Base-by-base conservation (phyloP, 345 rosid species). In the Mangifera indica region DNA sequence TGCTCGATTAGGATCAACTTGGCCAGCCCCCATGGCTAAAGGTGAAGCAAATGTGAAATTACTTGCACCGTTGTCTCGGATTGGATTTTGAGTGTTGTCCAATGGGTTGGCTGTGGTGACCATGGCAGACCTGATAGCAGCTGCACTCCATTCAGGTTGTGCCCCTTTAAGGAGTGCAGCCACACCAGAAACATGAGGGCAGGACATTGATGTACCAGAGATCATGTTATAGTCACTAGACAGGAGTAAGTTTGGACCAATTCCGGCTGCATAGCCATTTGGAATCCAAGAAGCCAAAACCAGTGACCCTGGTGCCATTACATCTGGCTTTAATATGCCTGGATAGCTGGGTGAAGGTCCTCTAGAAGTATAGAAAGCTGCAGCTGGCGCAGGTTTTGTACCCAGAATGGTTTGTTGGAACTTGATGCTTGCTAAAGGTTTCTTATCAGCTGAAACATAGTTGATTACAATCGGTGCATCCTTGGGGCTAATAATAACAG, bases 201-300 rank as follows among this genome's bases (percentile, higher is more conserved):
- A 69, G 63, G 87, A 83, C 92, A 88, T 88, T 54, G 92, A 88
- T 34, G 92, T 86, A 17, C 89, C 89, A 5, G 87, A 82, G 7
- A 81, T 52, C 66, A 88, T 60, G 63, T 79, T 81, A 76, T 81
- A 84, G 15, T 76, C 72, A 40, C 76, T 72, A 17, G 76, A 77
- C 45, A 82, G 54, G 0, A 55, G 22, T 58, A 74, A 1, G 13
- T 55, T 55, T 24, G 74, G n/a, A 40, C 66, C 77, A 20, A 77
- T 72, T 14, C 0, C 0, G 44, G 77, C 74, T 18, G 66, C 52
- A 5, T 54, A 4, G 1, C 8, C 58, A 25, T 21, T 42, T 13
- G 86, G 71, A 67, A 83, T 59, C 88, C 89, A 83, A 46, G 88
- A 76, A 0, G 90, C 88, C 24, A 88, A 67, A 26, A 88, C 80